Base-by-base conservation (phyloP, 1,284 basidiomycete species). In the Ganoderma resinaceum region DNA sequence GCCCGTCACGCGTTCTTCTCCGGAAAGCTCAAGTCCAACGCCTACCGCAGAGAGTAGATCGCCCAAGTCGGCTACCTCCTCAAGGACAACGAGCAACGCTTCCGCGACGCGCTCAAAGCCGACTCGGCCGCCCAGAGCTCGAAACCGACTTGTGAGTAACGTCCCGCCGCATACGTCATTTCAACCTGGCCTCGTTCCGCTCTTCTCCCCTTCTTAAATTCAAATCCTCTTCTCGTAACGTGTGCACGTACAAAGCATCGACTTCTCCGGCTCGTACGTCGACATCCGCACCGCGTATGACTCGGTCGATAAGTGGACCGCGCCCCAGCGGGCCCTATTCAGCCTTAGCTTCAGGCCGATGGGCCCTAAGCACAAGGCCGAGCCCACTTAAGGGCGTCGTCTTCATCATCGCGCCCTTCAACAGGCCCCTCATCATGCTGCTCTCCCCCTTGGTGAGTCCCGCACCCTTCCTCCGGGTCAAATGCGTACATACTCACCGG, bases 361-460 rank as follows among this genome's bases (percentile, higher is more conserved):
- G 86, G 83, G 83, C 12, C 91, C 91, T 0, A 83, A 85, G 37
- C 84, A 93, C 14, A 84, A 86, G 69, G 94, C 94, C 75, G 91
- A 93, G 76, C 84, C 93, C 52, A n/a, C n/a, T n/a, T n/a, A 94
- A 94, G 78, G 93, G 93, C 0, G 86, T 90, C 18, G 84, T 88
- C 0, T 80, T 95, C 65, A 87, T 92, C 69, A 87, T 91, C 59
- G 81, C 81, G 3, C 67, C 70, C 37, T 91, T 90, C 82, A 91
- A 91, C 66, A 78, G 77, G 46, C 82, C 82, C 0, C 57, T 90
- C 9, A 90, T 82, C 82, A 75, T 89, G 61, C 75, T 82, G 0
- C 43, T 90, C 3, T 79, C 80, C 1, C 88, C 89, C 20, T 66
- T 91, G 74, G 91, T 90, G 67, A 53, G 85, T 11, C 20, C 7